phyloP scores from a whole-genome alignment of 345 rosid genomes.

The Brassica carinata region DNA sequence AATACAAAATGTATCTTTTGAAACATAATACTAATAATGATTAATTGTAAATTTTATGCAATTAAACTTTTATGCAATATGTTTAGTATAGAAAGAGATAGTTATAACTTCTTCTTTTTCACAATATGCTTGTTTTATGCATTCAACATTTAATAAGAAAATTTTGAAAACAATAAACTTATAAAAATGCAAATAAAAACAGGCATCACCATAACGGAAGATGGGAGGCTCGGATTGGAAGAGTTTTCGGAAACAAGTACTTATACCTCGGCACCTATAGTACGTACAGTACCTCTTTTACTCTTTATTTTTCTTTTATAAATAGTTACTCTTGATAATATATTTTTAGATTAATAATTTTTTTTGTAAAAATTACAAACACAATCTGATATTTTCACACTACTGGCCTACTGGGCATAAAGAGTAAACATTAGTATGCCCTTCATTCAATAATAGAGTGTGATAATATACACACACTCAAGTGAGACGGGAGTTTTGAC shows the following conservation, averaged over 20 bases:
- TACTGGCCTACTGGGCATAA: neutral
- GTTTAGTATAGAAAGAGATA: neutral
- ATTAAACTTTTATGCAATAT: neutral
- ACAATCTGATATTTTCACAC: neutral
- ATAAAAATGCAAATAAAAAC: neutral
- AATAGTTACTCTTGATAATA: neutral
- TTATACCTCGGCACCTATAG: constrained; percentile 93
- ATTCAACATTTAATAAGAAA: neutral
- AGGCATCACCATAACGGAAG: constrained; percentile 99
- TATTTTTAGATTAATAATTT: neutral
- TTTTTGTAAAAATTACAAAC: neutral
- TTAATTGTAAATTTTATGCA: too few relatives aligned
- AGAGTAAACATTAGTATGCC: neutral
- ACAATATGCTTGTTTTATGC: neutral
- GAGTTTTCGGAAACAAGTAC: constrained; percentile 93
- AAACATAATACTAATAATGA: too few relatives aligned
- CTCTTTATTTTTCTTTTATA: neutral
- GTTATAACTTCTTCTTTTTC: neutral
- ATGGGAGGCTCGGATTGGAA: constrained; percentile 96
- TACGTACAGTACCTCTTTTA: constrained; percentile 41
- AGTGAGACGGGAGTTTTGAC: constrained; percentile 42
- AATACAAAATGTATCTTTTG: too few relatives aligned
- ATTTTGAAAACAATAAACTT: neutral
- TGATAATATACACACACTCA: constrained; percentile 27
- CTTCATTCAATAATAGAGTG: neutral